These are phyloP conservation scores for Ophiostoma sp. DNA, from an alignment of 2,329 filamentous ascomycete genomes.

Conservation along the genomic window DNA sequence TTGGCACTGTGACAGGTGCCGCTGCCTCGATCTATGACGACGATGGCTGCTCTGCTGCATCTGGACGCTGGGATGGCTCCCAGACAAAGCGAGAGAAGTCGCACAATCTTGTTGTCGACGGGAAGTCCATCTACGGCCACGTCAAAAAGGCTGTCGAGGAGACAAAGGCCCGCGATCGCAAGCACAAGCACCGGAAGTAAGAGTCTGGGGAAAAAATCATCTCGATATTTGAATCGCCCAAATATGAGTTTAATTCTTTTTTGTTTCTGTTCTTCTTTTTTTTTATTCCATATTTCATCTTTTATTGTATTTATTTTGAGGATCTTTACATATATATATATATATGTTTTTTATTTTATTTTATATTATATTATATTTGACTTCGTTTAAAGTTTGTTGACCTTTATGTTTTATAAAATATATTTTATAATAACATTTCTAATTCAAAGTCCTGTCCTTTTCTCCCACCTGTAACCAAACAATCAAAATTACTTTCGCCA, in stretches of 20 bases:
- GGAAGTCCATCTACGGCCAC: slow-evolving; percentile 18
- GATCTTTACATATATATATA: background rate
- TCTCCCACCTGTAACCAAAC: too few relatives aligned
- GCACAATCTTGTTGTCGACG: slow-evolving; percentile 28
- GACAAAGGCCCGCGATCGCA: background rate
- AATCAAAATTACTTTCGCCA: too few relatives aligned
- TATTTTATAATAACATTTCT: background rate
- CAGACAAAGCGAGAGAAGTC: background rate
- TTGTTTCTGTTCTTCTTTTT: background rate
- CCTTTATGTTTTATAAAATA: background rate
- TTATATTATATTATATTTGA: background rate
- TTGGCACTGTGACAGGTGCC: background rate
- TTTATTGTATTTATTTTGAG: background rate
- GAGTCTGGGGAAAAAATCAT: background rate
- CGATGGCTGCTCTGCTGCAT: background rate
- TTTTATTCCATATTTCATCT: background rate
- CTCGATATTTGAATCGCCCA: background rate
- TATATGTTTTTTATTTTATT: background rate
- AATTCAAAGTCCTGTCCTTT: too few relatives aligned
- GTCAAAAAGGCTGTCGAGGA: background rate
- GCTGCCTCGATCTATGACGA: background rate
- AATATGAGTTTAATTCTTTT: background rate
- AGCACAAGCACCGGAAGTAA: slow-evolving; percentile 4
- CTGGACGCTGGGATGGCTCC: background rate
- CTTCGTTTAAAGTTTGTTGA: background rate